Evolutionary conservation across 2,329 filamentous ascomycete species (phyloP).

Genomic region (Trichoderma koningii): DNA sequence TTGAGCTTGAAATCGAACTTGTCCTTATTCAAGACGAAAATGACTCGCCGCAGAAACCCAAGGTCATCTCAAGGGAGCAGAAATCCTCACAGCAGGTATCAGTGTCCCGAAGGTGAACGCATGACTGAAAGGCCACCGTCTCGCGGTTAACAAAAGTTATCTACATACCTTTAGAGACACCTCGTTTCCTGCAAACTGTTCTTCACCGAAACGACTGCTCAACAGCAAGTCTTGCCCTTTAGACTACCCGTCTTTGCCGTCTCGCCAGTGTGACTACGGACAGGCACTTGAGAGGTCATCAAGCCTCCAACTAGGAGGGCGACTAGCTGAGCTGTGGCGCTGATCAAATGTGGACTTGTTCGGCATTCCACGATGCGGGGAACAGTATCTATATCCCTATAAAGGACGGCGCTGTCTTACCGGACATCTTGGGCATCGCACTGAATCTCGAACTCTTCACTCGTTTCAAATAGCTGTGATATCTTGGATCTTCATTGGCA

Average conservation of each 20-base stretch:
- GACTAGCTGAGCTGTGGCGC: constrained; percentile 7
- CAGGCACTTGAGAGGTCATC: neutral
- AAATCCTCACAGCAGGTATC: too few relatives aligned
- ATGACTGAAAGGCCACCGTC: too few relatives aligned
- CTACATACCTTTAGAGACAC: too few relatives aligned
- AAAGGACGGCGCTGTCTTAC: neutral
- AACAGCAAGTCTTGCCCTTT: neutral
- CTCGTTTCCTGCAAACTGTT: too few relatives aligned
- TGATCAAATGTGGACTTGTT: constrained; percentile 8
- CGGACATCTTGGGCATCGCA: neutral
- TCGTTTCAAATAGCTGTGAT: neutral
- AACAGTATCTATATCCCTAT: neutral
- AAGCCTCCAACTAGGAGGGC: neutral
- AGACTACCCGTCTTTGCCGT: neutral
- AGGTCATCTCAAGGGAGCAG: too few relatives aligned
- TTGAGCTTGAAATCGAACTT: too few relatives aligned
- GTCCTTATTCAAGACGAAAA: too few relatives aligned
- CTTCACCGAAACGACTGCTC: too few relatives aligned
- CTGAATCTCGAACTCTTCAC: neutral
- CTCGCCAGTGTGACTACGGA: too few relatives aligned
- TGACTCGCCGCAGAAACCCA: too few relatives aligned
- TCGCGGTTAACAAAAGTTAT: too few relatives aligned
- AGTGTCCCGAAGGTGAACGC: too few relatives aligned
- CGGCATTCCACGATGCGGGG: constrained; percentile 23
- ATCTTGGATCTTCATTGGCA: neutral